A percentile compares a stretch with the other conserved stretches of the same genome.
Evolutionary conservation across 345 rosid species (phyloP).

Genomic region (Salix arbutifolia): DNA sequence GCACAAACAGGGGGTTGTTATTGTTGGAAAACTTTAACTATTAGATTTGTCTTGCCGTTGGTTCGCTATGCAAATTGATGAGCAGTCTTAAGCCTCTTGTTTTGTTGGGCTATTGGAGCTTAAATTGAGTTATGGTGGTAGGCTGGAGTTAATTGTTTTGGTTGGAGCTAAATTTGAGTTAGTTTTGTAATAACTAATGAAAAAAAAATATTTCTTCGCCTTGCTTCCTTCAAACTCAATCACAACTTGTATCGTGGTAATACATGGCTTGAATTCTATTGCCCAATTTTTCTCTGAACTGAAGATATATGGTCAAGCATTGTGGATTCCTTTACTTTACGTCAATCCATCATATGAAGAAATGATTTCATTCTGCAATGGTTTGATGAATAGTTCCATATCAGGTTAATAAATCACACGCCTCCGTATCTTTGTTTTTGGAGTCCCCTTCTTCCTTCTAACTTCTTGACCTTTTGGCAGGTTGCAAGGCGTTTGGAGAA

Average conservation of each 20-base stretch:
- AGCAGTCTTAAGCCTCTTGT: neutral
- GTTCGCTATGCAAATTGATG: neutral
- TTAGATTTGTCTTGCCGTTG: neutral
- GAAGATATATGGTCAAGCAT: neutral
- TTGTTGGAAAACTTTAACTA: neutral
- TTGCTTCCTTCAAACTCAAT: neutral
- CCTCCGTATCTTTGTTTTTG: neutral
- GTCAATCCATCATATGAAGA: neutral
- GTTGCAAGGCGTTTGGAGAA: slow-evolving; percentile 88
- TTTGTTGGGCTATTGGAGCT: neutral
- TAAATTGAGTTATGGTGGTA: neutral
- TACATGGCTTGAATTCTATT: neutral
- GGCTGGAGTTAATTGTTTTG: neutral
- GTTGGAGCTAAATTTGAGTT: neutral
- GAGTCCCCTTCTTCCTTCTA: neutral
- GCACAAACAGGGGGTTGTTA: neutral
- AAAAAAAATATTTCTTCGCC: neutral
- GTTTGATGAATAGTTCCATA: neutral
- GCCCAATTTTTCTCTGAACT: neutral
- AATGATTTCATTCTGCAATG: neutral
- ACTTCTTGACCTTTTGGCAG: slow-evolving; percentile 24
- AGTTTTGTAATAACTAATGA: neutral
- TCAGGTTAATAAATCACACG: neutral
- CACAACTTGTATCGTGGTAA: neutral
- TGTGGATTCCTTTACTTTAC: neutral